Base-by-base conservation (phyloP, 1,284 basidiomycete species). In the Schizophyllum commune region DNA sequence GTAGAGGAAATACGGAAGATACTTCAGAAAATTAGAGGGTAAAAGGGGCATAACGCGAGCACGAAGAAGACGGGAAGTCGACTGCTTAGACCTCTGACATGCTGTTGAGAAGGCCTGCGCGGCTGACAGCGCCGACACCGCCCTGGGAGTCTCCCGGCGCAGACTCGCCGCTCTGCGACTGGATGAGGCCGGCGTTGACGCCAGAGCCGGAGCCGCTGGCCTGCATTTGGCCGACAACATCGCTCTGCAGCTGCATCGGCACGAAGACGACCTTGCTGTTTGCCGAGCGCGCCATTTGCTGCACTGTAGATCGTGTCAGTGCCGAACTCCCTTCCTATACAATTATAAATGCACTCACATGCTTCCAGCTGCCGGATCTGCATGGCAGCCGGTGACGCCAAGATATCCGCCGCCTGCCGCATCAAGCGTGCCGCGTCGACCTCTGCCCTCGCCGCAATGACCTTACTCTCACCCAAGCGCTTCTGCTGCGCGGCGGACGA, bases 361-460 rank as follows among this genome's bases (percentile, higher is more conserved):
- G 94, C 93, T 76, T 98, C 95, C 67, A 98, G 83, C 72, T 96
- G 94, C 64, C 96, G 83, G 72, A 98, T 98, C 76, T 97, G 94
- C 94, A 98, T 97, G 62, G 95, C 96, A 32, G 95, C 94, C n/a
- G 94, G 94, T 6, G 87, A 90, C n/a, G 93, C 92, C 68, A 96
- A 82, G 69, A 96, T 96, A 75, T 96, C 89, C 61, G 93, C 92
- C 4, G 93, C 92, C 73, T 94, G 92, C 64, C 94, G 82, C 95
- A 98, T 98, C 72, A 98, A 84, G 66, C 93, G 84, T 55, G 95
- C 95, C 52, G 93, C 82, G 72, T 97, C 94, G 65, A 98, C 96
- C 78, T 98, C 96, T 20, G 96, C 96, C 64, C 93, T 84, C 0
- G 96, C 96, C 56, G 94, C 94, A 68, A 98, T 98, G 71, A 98